Evolutionary conservation across 2,329 filamentous ascomycete species (phyloP).

Genomic region (Aaosphaeria pasadenensis): DNA sequence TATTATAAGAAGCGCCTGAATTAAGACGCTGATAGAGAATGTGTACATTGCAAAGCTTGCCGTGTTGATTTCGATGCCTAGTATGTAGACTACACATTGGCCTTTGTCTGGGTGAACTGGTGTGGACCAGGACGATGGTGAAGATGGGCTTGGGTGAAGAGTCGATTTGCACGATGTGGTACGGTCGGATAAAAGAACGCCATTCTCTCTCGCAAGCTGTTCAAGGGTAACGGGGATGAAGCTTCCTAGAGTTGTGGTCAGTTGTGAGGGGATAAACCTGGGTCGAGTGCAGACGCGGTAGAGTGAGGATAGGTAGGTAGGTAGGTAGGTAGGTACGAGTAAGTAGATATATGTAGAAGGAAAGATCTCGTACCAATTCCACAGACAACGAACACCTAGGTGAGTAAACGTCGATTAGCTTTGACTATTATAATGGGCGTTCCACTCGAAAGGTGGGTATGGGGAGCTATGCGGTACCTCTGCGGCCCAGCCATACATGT

Average conservation of each 20-base stretch:
- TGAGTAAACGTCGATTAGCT: slow-evolving; percentile 3
- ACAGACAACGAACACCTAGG: slow-evolving; percentile 81
- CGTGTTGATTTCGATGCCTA: slow-evolving; percentile 87
- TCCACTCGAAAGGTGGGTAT: not conserved
- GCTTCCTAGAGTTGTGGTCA: slow-evolving; percentile 56
- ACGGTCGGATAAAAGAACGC: slow-evolving; percentile 77
- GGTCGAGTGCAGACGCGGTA: too few relatives aligned
- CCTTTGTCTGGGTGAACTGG: slow-evolving; percentile 26
- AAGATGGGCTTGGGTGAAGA: slow-evolving; percentile 47
- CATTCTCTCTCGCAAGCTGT: slow-evolving; percentile 87
- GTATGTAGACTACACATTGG: slow-evolving; percentile 79
- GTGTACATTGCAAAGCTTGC: slow-evolving; percentile 98
- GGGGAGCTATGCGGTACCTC: slow-evolving; percentile 54
- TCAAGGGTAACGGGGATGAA: slow-evolving; percentile 97
- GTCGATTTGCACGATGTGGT: slow-evolving; percentile 70
- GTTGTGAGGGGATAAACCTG: not conserved
- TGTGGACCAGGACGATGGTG: slow-evolving; percentile 13
- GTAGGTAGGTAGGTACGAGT: too few relatives aligned
- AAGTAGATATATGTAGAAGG: not conserved
- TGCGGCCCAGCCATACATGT: slow-evolving; percentile 92
- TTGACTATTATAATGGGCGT: not conserved
- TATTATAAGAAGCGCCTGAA: slow-evolving; percentile 88
- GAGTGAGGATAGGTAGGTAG: too few relatives aligned
- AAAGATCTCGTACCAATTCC: slow-evolving; percentile 59
- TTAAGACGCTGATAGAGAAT: slow-evolving; percentile 85